Evolutionary conservation across 208 protist genomes (phyloP), one percentile per base, ranked within the genome.

Genomic region (Ichthyophonus hoferi): DNA sequence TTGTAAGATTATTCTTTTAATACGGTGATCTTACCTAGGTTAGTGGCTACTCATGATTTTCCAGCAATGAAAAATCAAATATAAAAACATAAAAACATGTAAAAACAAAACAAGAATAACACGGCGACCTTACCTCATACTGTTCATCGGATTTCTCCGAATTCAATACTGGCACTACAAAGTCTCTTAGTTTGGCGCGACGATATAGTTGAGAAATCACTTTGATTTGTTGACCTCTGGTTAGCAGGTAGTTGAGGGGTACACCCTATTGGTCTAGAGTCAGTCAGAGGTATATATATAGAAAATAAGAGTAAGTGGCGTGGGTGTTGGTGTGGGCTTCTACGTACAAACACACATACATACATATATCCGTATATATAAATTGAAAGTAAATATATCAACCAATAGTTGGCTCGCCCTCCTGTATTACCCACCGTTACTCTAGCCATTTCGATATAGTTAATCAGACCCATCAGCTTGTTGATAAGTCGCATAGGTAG

Each of bases 181-280:
- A 84, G 43, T 88, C 37, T 39, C 78, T 33, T 37, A 86, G 42
- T 42, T 42, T 39, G 7, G 83, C 37, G 17, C 87, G 42, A 40
- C 90, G 90, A 42, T 87, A 90, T 40, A 92, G 84, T 83, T 92
- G 90, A 24, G 90, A 92, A 7, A 92, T 77, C 41, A 92, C 97
- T 91, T 99, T 99, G 91, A 99, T 98, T 92, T 99, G 97, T 93
- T 99, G 98, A 2, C 98, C 98, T 14, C 97, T 95, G 82, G 96
- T 95, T 35, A 99, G 90, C 43, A 99, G 92, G 95, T 97, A 98
- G 3, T 91, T 94, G 40, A 99, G 90, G 14, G 98, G 97, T 58
- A 99, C 97, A 14, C 98, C 98, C 1, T 84, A n/a, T n/a, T n/a
- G n/a, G n/a, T n/a, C n/a, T n/a, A n/a, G n/a, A n/a, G n/a, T n/a